These are phyloP conservation scores for Endotrypanum monterogeii DNA, from an alignment of 208 protist genomes.

Conservation along the genomic window DNA sequence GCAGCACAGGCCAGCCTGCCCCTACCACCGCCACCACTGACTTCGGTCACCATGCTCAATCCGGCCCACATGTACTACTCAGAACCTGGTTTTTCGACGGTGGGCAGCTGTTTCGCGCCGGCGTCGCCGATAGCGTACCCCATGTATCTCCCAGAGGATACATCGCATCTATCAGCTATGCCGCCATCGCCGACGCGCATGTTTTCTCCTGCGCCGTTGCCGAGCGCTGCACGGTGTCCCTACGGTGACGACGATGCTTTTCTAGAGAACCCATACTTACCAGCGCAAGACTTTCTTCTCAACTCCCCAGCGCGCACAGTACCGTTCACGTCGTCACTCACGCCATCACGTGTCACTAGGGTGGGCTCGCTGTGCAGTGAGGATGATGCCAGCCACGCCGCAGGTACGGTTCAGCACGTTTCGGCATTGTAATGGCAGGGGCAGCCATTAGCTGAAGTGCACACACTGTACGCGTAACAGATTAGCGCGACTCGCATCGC, in stretches of 20 bases:
- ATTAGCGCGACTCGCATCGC: neutral
- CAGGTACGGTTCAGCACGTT: neutral
- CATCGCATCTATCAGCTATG: slow-evolving; percentile 3
- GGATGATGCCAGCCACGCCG: neutral
- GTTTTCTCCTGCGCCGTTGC: slow-evolving; percentile 1
- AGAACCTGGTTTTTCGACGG: neutral
- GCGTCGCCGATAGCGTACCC: slow-evolving; percentile 2
- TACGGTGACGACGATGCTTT: neutral
- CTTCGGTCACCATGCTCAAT: slow-evolving; percentile 1
- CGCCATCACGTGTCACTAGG: slow-evolving; percentile 1
- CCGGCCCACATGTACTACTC: neutral
- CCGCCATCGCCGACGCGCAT: neutral
- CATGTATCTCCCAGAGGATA: neutral
- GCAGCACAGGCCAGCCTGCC: neutral
- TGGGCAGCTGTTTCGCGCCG: neutral
- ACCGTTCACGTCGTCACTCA: slow-evolving; percentile 4
- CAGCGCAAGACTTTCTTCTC: neutral
- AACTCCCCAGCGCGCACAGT: neutral
- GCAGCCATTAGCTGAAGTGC: neutral
- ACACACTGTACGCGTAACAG: slow-evolving; percentile 4
- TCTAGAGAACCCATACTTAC: neutral
- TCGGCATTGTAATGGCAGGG: neutral
- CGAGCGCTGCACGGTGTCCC: neutral
- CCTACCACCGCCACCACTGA: neutral
- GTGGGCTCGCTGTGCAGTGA: slow-evolving; percentile 1